Evolutionary conservation across 2,329 filamentous ascomycete genomes (phyloP).

Genomic region (Lasiodiplodia gonubiensis): DNA sequence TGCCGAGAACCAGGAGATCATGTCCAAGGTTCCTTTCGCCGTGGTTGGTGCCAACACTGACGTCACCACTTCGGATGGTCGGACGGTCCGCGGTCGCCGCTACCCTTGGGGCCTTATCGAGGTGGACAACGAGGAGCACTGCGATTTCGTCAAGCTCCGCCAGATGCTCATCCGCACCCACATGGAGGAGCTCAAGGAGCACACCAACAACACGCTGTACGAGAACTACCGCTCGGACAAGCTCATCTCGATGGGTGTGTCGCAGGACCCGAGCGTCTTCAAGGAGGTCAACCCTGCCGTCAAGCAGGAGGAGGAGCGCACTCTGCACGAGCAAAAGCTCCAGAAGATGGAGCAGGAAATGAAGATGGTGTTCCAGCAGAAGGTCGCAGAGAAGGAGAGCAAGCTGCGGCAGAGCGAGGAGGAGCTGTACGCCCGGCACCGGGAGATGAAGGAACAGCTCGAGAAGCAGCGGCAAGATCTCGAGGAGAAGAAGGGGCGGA

Average conservation of each 20-base stretch:
- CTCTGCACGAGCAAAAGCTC: slow-evolving; percentile 98
- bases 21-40: slow-evolving; percentile 99
- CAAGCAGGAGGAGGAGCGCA: slow-evolving; percentile 99
- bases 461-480: slow-evolving; percentile 93
- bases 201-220: slow-evolving; percentile 98
- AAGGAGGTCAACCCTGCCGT: slow-evolving; percentile 99
- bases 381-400: slow-evolving; percentile 99
- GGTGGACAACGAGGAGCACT: slow-evolving; percentile 99
- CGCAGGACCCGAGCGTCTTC: slow-evolving; percentile 98
- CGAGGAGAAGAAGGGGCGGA: slow-evolving; percentile 95
- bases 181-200: slow-evolving; percentile 99
- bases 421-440: slow-evolving; percentile 95
- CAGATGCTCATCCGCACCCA: slow-evolving; percentile 99
- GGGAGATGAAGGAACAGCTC: slow-evolving; percentile 99
- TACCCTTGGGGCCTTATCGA: slow-evolving; percentile 99
- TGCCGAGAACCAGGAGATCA: slow-evolving; percentile 99
- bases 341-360: slow-evolving; percentile 99
- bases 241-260: slow-evolving; percentile 97
- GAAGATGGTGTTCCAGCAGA: slow-evolving; percentile 99
- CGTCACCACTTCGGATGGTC: slow-evolving; percentile 87
- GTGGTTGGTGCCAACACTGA: slow-evolving; percentile 97
- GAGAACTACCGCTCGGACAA: slow-evolving; percentile 99
- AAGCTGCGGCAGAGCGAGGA: slow-evolving; percentile 99
- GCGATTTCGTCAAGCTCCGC: slow-evolving; percentile 98
- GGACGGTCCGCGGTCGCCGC: slow-evolving; percentile 91